Evolutionary conservation across 805 yeast species (phyloP).

Genomic region (Saccharomycopsis sp.): DNA sequence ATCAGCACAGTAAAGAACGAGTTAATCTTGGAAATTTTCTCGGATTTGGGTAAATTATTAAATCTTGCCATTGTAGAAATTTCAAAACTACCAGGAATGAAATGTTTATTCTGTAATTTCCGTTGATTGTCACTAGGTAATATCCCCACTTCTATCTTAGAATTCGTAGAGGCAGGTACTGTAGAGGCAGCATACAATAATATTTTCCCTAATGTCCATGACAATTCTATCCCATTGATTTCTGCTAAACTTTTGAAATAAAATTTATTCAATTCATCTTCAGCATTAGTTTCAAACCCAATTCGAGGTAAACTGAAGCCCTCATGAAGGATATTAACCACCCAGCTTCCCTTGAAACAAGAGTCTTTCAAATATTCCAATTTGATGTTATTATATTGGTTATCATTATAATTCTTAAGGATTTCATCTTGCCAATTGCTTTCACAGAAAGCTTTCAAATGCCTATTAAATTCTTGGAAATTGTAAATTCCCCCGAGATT

Average conservation of each 20-base stretch:
- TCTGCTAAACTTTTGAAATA: slow-evolving; percentile 79
- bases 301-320: slow-evolving; percentile 84
- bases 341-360: slow-evolving; percentile 96
- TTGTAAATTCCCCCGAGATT: slow-evolving; percentile 85
- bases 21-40: slow-evolving; percentile 14
- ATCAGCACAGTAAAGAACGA: slow-evolving; percentile 8
- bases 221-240: slow-evolving; percentile 76
- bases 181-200: slow-evolving; percentile 74
- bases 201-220: slow-evolving; percentile 94
- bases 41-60: slow-evolving; percentile 7
- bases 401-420: slow-evolving; percentile 40
- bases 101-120: slow-evolving; percentile 9
- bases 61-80: slow-evolving; percentile 1
- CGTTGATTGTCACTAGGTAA: slow-evolving; percentile 15
- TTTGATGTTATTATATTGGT: slow-evolving; percentile 51
- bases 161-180: slow-evolving; percentile 26
- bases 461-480: slow-evolving; percentile 57
- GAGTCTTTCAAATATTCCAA: slow-evolving; percentile 59
- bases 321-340: slow-evolving; percentile 78
- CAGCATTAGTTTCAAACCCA: slow-evolving; percentile 39
- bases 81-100: slow-evolving; percentile 18
- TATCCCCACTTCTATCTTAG: slow-evolving; percentile 13
- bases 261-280: slow-evolving; percentile 32
- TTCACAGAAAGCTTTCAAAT: slow-evolving; percentile 68
- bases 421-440: slow-evolving; percentile 59